Conservation (phyloP, 73 alveolate genomes). For the Loxodes magnus region DNA sequence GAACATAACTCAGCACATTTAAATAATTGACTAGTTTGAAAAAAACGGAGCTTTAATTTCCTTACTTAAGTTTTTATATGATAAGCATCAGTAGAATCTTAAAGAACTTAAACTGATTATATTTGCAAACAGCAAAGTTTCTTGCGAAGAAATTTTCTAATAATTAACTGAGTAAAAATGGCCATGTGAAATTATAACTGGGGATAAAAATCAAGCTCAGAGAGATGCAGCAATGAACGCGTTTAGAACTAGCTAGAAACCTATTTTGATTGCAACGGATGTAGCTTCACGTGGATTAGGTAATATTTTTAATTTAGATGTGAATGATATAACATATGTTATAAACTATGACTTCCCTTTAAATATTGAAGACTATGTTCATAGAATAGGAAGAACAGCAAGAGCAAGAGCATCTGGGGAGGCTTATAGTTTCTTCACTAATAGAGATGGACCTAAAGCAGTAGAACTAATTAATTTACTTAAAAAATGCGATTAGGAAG, state of each 20-base stretch:
- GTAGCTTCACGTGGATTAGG: constrained; percentile 93
- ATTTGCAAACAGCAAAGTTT: constrained; percentile 65
- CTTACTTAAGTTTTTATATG: constrained; percentile 39
- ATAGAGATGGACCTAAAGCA: constrained; percentile 55
- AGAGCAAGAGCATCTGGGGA: constrained; percentile 80
- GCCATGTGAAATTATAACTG: constrained; percentile 18
- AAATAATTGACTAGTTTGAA: constrained; percentile 27
- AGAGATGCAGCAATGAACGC: no score
- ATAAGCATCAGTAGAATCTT: constrained; percentile 38
- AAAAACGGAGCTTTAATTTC: constrained; percentile 17
- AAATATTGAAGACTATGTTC: constrained; percentile 81
- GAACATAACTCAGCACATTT: constrained; percentile 37
- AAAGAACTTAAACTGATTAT: constrained; percentile 49
- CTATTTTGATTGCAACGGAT: constrained; percentile 84
- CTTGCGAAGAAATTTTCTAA: constrained; percentile 64
- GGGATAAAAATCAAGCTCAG: constrained; percentile 49
- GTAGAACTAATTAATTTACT: constrained; percentile 24
- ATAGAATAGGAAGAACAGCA: constrained; percentile 91
- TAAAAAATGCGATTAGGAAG: constrained; percentile 11
- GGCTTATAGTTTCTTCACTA: constrained; percentile 55
- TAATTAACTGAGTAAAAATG: constrained; percentile 30
- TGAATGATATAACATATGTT: constrained; percentile 62
- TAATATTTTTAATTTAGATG: no score
- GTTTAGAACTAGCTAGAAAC: constrained; percentile 38
- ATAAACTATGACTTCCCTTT: constrained; percentile 86